Evolutionary conservation across 768 basidiomycete species (phyloP).

Genomic region (Boletus sp.): DNA sequence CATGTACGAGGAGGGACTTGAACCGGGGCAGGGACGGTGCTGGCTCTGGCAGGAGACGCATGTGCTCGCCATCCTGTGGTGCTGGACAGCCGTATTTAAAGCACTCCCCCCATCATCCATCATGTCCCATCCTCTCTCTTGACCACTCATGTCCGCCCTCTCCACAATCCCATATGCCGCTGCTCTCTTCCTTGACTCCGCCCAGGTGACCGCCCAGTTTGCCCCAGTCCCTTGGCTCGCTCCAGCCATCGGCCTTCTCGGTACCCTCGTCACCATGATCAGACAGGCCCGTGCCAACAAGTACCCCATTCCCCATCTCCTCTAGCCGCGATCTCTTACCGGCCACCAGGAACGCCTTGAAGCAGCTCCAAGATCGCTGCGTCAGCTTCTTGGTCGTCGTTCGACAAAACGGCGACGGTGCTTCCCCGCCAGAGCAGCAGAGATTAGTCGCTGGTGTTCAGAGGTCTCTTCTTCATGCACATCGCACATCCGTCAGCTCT

Average conservation of each 20-base stretch:
- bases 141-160: constrained; percentile 12
- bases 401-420: constrained; percentile 31
- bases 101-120: not conserved
- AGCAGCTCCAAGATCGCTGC: constrained; percentile 46
- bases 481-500: constrained; percentile 1
- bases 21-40: constrained; percentile 52
- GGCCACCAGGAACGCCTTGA: constrained; percentile 37
- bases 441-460: constrained; percentile 33
- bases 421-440: constrained; percentile 29
- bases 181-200: constrained; percentile 19
- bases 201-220: constrained; percentile 46
- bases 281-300: constrained; percentile 47
- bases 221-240: constrained; percentile 47
- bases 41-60: constrained; percentile 41
- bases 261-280: constrained; percentile 44
- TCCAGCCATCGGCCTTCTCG: constrained; percentile 40
- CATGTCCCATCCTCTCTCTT: not conserved
- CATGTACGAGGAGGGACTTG: constrained; percentile 57
- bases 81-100: not conserved
- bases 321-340: constrained; percentile 2
- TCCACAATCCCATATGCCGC: constrained; percentile 11
- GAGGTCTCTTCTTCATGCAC: constrained; percentile 20
- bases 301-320: constrained; percentile 25
- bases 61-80: constrained; percentile 23
- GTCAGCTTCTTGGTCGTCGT: constrained; percentile 40